Base-by-base conservation (phyloP, 768 basidiomycete species). In the Termitomyces sp. region DNA sequence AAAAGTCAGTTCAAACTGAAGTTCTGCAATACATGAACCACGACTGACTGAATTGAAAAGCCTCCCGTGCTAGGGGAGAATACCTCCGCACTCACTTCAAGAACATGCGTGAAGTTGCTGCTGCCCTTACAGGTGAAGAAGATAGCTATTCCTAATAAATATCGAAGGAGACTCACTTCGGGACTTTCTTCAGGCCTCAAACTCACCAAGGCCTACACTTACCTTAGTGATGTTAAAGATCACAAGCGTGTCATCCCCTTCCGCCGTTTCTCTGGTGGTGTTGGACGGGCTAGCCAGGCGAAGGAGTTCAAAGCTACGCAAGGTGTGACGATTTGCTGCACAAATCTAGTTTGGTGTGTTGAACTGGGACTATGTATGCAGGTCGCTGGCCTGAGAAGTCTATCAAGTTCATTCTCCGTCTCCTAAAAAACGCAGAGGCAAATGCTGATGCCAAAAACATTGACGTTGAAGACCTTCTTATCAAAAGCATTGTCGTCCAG, bases 371-470 rank as follows among this genome's bases (percentile, higher is more conserved):
- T 31, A 0, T 11, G 3, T 64, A 33, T 33, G 31, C 31, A 98
- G 96, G 97, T 86, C 96, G 97, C 71, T 98, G 97, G 97, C 97
- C 97, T 71, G 95, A 93, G 80, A 98, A 99, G 79, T 98, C 94
- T 50, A 86, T 97, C 75, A 89, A 89, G 73, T 96, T 94, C 82
- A 88, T 99, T 71, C 81, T 87, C 60, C 86, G 91, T 64, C 85
- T 99, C 53, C 75, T 99, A 70, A 98, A 98, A 84, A 99, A 99
- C 74, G 97, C 97, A 43, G 96, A 98, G 75, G 88, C 97, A 64
- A 99, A 99, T 73, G 97, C 97, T 61, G 95, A 98, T 67, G 92
- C 92, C 66, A 99, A 99, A 82, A 92, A 86, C 75, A 78, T 99
- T 62, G 91, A 93, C 56, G 78, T 92, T 59, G 96, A 98, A 66